Evolutionary conservation across 1,139 yeast genomes (phyloP).

Genomic region (Yamadazyma friedrichii): DNA sequence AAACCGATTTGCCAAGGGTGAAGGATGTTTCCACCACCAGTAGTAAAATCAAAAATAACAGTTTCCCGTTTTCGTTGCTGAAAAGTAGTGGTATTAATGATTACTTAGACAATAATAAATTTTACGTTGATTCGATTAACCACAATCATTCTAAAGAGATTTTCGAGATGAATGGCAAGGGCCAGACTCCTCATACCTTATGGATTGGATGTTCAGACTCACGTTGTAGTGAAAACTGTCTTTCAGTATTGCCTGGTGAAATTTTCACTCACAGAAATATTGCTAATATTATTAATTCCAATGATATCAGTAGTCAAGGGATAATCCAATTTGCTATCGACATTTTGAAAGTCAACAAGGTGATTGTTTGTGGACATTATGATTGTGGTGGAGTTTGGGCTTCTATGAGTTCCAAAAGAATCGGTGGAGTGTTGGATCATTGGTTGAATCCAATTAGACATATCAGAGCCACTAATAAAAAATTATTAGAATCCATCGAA

Average conservation of each 20-base stretch:
- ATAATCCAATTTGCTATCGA: conserved; percentile 90
- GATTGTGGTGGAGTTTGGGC: conserved; percentile 98
- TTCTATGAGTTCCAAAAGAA: conserved; percentile 64
- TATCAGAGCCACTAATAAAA: conserved; percentile 59
- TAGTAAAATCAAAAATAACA: conserved; percentile 16
- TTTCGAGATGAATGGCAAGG: conserved; percentile 70
- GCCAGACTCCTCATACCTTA: conserved; percentile 89
- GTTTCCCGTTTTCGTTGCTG: conserved; percentile 55
- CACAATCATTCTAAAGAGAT: conserved; percentile 59
- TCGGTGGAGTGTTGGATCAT: conserved; percentile 74
- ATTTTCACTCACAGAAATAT: conserved; percentile 91
- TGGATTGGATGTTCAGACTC: conserved; percentile 98
- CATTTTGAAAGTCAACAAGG: conserved; percentile 76
- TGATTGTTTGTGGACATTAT: conserved; percentile 95
- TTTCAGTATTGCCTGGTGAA: conserved; percentile 89
- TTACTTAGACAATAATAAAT: conserved; percentile 64
- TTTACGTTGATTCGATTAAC: conserved; percentile 62
- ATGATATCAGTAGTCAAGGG: conserved; percentile 76
- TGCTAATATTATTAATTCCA: conserved; percentile 74
- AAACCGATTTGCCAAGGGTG: conserved; percentile 28
- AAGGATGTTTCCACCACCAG: conserved; percentile 6
- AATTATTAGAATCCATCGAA: conserved; percentile 36
- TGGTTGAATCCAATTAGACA: conserved; percentile 79
- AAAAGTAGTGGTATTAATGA: conserved; percentile 62
- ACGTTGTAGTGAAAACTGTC: conserved; percentile 77